phyloP scores from a whole-genome alignment of 2,329 filamentous ascomycete species.

The Fusarium virguliforme region DNA sequence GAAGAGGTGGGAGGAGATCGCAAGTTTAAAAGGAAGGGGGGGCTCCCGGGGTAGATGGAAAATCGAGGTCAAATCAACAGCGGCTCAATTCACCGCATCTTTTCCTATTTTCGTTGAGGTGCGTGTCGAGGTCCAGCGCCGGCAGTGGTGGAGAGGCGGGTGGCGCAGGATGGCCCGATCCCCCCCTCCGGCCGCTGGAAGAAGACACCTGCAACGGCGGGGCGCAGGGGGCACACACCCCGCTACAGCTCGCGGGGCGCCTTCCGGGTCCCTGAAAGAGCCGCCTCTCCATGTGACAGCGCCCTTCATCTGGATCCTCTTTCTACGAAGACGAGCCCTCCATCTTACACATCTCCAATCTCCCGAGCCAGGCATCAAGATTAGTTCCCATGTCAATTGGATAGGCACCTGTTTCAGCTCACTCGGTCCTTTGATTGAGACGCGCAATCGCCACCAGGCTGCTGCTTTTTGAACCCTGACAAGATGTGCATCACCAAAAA shows the following conservation, averaged over 20 bases:
- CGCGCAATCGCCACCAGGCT: slow-evolving; percentile 12
- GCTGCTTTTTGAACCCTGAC: slow-evolving; percentile 12
- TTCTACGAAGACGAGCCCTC: slow-evolving; percentile 2
- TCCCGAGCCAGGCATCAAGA: slow-evolving; percentile 12
- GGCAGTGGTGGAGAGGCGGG: slow-evolving; percentile 30
- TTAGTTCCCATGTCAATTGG: slow-evolving; percentile 3
- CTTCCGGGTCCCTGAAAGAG: slow-evolving; percentile 14
- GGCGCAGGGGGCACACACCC: slow-evolving; percentile 12
- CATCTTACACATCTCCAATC: slow-evolving; percentile 11
- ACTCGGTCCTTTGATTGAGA: slow-evolving; percentile 1
- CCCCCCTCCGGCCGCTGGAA: slow-evolving; percentile 13
- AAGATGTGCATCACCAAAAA: slow-evolving; percentile 8
- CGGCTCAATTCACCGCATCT: slow-evolving; percentile 49
- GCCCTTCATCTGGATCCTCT: slow-evolving; percentile 5
- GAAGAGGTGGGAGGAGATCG: slow-evolving; percentile 9
- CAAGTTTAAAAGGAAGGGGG: slow-evolving; percentile 27
- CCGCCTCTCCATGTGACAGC: slow-evolving; percentile 9
- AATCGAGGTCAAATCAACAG: slow-evolving; percentile 28
- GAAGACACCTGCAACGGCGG: slow-evolving; percentile 8
- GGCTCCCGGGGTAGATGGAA: slow-evolving; percentile 9
- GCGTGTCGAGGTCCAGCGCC: slow-evolving; percentile 28
- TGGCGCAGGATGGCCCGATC: slow-evolving; percentile 37
- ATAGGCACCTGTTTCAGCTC: slow-evolving; percentile 6
- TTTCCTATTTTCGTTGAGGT: slow-evolving; percentile 18
- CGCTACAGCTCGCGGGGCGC: slow-evolving; percentile 17